Conservation (phyloP, 495 filamentous ascomycete genomes). For the Neurospora sp. region DNA sequence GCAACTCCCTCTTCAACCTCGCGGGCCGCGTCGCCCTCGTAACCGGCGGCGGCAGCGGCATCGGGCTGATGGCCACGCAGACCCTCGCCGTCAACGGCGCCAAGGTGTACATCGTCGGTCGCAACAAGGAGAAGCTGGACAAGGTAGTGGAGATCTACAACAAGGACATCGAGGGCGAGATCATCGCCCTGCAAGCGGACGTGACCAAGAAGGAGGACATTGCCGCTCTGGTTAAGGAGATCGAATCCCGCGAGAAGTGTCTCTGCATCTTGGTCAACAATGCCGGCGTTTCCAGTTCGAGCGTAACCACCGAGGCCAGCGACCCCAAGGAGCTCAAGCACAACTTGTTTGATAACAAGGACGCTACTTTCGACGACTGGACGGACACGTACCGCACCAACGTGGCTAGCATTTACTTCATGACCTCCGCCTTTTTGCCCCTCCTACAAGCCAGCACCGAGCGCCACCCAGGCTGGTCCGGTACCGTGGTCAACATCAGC, state of each 20-base stretch:
- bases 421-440: slow-evolving; percentile 34
- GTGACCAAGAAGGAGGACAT: slow-evolving; percentile 68
- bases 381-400: slow-evolving; percentile 63
- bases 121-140: slow-evolving; percentile 38
- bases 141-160: slow-evolving; percentile 24
- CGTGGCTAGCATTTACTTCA: slow-evolving; percentile 58
- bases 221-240: slow-evolving; percentile 51
- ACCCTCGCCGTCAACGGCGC: slow-evolving; percentile 71
- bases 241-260: slow-evolving; percentile 52
- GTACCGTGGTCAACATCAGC: slow-evolving; percentile 50
- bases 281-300: slow-evolving; percentile 53
- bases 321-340: slow-evolving; percentile 40
- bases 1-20: slow-evolving; percentile 49
- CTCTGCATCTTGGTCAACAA: slow-evolving; percentile 76
- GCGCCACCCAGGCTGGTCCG: slow-evolving; percentile 38
- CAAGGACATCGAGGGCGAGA: slow-evolving; percentile 26
- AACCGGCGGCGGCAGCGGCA: slow-evolving; percentile 47
- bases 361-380: slow-evolving; percentile 53
- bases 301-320: slow-evolving; percentile 50
- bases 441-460: slow-evolving; percentile 35
- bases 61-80: slow-evolving; percentile 70
- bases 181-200: slow-evolving; percentile 56
- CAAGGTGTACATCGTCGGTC: slow-evolving; percentile 74
- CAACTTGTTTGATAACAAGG: slow-evolving; percentile 32
- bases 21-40: slow-evolving; percentile 54